These are phyloP conservation scores for Dichotomocladium elegans DNA, from an alignment of 371 early-diverging fungal species.

Conservation along the genomic window DNA sequence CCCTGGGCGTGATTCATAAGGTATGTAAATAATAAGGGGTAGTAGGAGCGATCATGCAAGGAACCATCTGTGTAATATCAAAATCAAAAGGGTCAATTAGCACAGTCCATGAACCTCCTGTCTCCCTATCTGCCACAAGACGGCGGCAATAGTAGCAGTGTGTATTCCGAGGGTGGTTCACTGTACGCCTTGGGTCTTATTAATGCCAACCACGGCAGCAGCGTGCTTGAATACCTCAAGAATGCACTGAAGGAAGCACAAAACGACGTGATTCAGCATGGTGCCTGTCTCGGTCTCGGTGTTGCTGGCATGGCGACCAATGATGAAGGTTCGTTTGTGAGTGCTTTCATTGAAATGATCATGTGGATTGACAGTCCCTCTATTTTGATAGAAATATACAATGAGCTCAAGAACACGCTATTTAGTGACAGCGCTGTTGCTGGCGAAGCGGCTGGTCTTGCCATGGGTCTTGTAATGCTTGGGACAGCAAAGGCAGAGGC, in stretches of 20 bases:
- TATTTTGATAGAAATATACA: conserved; percentile 62
- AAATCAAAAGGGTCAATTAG: conserved; percentile 74
- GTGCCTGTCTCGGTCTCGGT: conserved; percentile 97
- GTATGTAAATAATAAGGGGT: conserved; percentile 18
- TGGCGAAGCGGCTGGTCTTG: conserved; percentile 97
- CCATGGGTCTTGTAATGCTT: conserved; percentile 97
- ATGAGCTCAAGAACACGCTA: conserved; percentile 81
- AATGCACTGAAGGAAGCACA: conserved; percentile 78
- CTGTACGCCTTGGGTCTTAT: conserved; percentile 98
- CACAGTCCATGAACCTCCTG: conserved; percentile 79
- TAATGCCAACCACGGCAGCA: conserved; percentile 88
- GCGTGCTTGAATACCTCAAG: conserved; percentile 79
- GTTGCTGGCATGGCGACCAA: conserved; percentile 95
- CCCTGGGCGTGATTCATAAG: conserved; percentile 99
- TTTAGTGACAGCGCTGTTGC: conserved; percentile 95
- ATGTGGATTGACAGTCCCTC: not conserved
- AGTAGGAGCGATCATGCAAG: no score
- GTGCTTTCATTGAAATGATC: not conserved
- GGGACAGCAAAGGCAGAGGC: conserved; percentile 84
- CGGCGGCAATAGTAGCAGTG: conserved; percentile 69
- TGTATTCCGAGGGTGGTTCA: conserved; percentile 97
- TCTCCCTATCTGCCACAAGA: conserved; percentile 94
- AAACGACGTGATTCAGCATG: conserved; percentile 94
- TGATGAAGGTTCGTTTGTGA: conserved; percentile 54
- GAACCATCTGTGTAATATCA: not conserved